Conservation (phyloP, 2,329 filamentous ascomycete genomes). For the Fusarium citri region DNA sequence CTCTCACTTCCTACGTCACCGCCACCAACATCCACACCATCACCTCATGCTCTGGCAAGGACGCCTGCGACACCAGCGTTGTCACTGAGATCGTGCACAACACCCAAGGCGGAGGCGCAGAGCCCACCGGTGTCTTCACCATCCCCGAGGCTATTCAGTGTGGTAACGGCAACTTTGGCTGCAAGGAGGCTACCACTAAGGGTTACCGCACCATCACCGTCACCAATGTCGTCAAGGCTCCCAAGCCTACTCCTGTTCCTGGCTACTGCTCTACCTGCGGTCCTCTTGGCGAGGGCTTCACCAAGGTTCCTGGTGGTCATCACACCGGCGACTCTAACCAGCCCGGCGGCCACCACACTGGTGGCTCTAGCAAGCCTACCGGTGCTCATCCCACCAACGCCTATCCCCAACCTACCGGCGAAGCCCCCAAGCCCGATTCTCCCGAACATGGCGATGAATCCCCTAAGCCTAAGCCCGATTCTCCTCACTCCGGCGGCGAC, state of each 20-base stretch:
- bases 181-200: conserved; percentile 44
- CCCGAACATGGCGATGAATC: background rate
- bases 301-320: background rate
- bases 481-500: background rate
- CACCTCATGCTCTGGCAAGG: conserved; percentile 66
- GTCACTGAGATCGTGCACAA: conserved; percentile 43
- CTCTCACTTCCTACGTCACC: conserved; percentile 58
- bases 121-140: conserved; percentile 47
- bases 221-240: conserved; percentile 41
- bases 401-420: background rate
- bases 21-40: conserved; percentile 67
- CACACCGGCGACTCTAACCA: conserved; percentile 15
- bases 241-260: conserved; percentile 44
- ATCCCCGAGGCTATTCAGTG: conserved; percentile 48
- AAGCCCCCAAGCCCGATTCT: conserved; percentile 6
- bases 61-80: conserved; percentile 38
- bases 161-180: conserved; percentile 42
- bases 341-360: background rate
- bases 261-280: conserved; percentile 43
- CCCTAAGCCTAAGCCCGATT: conserved; percentile 1
- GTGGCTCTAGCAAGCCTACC: background rate
- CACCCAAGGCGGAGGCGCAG: conserved; percentile 41
- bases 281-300: conserved; percentile 12
- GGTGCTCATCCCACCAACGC: conserved; percentile 3
- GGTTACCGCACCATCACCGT: conserved; percentile 44